A percentile compares a stretch with the other conserved stretches of the same genome.
Evolutionary conservation across 208 protist genomes (phyloP).

Genomic region (Eutreptiella sp.): DNA sequence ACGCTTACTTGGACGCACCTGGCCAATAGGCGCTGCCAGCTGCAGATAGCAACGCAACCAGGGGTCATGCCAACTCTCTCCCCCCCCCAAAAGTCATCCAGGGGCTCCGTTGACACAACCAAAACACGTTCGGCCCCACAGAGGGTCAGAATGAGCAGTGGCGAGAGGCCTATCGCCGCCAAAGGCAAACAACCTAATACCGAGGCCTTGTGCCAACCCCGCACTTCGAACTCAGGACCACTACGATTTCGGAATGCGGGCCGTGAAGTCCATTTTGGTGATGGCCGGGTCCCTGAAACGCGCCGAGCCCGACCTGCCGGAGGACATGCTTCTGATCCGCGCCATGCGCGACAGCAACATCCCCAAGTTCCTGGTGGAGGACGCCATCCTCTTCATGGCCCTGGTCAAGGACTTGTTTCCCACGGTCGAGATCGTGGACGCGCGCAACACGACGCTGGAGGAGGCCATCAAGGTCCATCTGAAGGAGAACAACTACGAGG

Average conservation of each 20-base stretch:
- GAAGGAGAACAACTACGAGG: not conserved
- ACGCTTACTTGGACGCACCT: no score
- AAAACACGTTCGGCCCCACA: no score
- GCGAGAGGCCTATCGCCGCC: not conserved
- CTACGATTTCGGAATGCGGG: constrained; percentile 56
- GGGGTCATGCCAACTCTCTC: no score
- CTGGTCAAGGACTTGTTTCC: constrained; percentile 48
- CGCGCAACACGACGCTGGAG: constrained; percentile 43
- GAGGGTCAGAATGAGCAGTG: no score
- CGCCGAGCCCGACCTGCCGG: constrained; percentile 28
- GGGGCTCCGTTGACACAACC: no score
- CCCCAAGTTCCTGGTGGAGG: constrained; percentile 44
- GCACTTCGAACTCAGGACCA: constrained; percentile 40
- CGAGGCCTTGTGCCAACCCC: no score
- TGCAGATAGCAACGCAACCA: no score
- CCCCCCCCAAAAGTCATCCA: no score
- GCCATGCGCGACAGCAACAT: constrained; percentile 45
- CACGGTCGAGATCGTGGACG: constrained; percentile 34
- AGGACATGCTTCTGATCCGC: constrained; percentile 43
- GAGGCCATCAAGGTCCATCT: constrained; percentile 34
- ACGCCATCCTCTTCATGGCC: constrained; percentile 41
- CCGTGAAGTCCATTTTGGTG: constrained; percentile 49
- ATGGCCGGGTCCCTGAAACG: constrained; percentile 45
- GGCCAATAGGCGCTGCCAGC: no score
- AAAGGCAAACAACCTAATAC: no score